phyloP scores from a whole-genome alignment of 1,284 basidiomycete species.

The Ceratobasidium sp. region DNA sequence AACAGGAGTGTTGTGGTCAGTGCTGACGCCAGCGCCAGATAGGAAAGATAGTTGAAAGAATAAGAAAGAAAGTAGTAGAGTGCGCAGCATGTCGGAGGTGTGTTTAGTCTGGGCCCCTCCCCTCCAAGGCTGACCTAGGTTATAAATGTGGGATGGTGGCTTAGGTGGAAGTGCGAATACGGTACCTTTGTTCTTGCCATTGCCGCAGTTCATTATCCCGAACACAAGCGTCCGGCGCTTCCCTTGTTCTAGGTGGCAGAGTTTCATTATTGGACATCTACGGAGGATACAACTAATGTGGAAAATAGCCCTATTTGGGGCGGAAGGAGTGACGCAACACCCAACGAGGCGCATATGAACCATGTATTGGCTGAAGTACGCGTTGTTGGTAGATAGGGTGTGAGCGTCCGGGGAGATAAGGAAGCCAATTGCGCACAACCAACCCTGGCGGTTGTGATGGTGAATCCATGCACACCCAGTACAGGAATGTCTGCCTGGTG shows the following conservation, averaged over 20 bases:
- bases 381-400: not conserved
- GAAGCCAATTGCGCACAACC: not conserved
- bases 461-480: conserved; percentile 1
- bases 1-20: not conserved
- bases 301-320: not conserved
- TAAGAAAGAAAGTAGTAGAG: not conserved
- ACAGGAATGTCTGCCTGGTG: not conserved
- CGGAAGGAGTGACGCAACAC: not conserved
- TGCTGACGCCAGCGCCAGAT: not conserved
- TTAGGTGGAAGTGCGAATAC: no score
- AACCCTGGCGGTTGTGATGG: no score
- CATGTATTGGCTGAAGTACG: not conserved
- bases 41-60: not conserved
- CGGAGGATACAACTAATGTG: no score
- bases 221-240: no score
- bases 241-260: no score
- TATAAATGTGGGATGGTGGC: no score
- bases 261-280: no score
- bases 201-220: no score
- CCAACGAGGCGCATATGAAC: not conserved
- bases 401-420: not conserved
- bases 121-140: no score
- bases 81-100: not conserved
- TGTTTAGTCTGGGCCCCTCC: no score
- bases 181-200: no score